A percentile compares a stretch with the other conserved stretches of the same genome.
Conservation (phyloP, 192 early-diverging fungal species). For the Gigaspora rosea region DNA sequence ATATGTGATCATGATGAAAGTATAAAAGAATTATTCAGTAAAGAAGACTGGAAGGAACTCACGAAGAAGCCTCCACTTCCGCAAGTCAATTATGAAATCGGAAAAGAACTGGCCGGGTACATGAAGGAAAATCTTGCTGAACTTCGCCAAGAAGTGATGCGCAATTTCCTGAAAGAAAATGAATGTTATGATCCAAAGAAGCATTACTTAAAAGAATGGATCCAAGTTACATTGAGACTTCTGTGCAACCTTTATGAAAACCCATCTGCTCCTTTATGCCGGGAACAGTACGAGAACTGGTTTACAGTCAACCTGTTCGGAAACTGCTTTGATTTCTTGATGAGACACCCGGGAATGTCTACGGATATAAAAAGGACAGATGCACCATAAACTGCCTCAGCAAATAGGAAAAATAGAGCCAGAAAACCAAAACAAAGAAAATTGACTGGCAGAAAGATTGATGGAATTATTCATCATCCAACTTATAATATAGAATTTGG, state of each 20-base stretch:
- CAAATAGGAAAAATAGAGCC: slow-evolving; percentile 18
- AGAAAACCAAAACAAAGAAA: slow-evolving; percentile 22
- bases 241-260: slow-evolving; percentile 27
- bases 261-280: neutral
- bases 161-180: slow-evolving; percentile 14
- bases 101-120: slow-evolving; percentile 5
- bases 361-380: slow-evolving; percentile 29
- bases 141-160: slow-evolving; percentile 27
- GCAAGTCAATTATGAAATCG: slow-evolving; percentile 6
- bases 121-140: slow-evolving; percentile 19
- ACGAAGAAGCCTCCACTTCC: slow-evolving; percentile 14
- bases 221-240: slow-evolving; percentile 16
- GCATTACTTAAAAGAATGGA: slow-evolving; percentile 25
- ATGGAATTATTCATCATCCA: slow-evolving; percentile 28
- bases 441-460: slow-evolving; percentile 19
- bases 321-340: slow-evolving; percentile 25
- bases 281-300: no score
- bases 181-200: slow-evolving; percentile 24
- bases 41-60: slow-evolving; percentile 22
- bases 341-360: slow-evolving; percentile 26
- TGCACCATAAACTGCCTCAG: slow-evolving; percentile 26
- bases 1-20: slow-evolving; percentile 19
- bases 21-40: slow-evolving; percentile 16
- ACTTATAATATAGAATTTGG: slow-evolving; percentile 21
- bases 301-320: slow-evolving; percentile 25